These are phyloP conservation scores for Entophlyctis helioformis DNA, from an alignment of 192 early-diverging fungal species.

Conservation along the genomic window DNA sequence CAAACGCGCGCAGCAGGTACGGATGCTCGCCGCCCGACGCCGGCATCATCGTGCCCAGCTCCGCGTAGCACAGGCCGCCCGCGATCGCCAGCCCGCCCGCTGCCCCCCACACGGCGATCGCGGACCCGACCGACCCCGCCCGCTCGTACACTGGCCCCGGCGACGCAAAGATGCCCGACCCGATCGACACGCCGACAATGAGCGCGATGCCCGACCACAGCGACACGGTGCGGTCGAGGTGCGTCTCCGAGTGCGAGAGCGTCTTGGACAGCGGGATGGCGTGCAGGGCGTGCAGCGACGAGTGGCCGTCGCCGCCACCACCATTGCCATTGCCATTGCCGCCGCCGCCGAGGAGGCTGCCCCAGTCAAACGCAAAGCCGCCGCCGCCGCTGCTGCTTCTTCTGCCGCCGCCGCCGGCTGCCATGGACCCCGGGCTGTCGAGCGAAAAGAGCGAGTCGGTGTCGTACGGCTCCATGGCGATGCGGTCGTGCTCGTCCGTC, in stretches of 20 bases:
- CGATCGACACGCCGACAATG: slow-evolving; percentile 30
- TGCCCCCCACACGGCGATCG: slow-evolving; percentile 22
- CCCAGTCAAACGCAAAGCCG: too few species aligned
- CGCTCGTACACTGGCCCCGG: slow-evolving; percentile 37
- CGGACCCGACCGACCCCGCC: slow-evolving; percentile 17
- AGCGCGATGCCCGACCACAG: slow-evolving; percentile 22
- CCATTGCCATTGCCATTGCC: too few species aligned
- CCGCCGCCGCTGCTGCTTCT: too few species aligned
- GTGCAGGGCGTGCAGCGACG: too few species aligned
- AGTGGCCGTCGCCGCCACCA: too few species aligned
- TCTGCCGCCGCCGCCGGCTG: too few species aligned
- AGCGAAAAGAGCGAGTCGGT: too few species aligned
- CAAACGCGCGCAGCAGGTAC: slow-evolving; percentile 70
- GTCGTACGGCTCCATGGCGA: too few species aligned
- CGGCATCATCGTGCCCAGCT: slow-evolving; percentile 79
- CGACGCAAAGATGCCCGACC: slow-evolving; percentile 55
- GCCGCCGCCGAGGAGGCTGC: too few species aligned
- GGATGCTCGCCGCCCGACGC: slow-evolving; percentile 79
- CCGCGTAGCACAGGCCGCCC: slow-evolving; percentile 80
- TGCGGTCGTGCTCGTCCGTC: too few species aligned
- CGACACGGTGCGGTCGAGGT: slow-evolving; percentile 11
- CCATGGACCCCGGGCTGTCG: too few species aligned
- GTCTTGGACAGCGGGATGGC: slow-evolving; percentile 13
- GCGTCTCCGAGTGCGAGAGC: slow-evolving; percentile 12
- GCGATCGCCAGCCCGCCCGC: slow-evolving; percentile 46